These are phyloP conservation scores for Diaporthe helianthi DNA, from an alignment of 2,329 filamentous ascomycete species.

Conservation along the genomic window DNA sequence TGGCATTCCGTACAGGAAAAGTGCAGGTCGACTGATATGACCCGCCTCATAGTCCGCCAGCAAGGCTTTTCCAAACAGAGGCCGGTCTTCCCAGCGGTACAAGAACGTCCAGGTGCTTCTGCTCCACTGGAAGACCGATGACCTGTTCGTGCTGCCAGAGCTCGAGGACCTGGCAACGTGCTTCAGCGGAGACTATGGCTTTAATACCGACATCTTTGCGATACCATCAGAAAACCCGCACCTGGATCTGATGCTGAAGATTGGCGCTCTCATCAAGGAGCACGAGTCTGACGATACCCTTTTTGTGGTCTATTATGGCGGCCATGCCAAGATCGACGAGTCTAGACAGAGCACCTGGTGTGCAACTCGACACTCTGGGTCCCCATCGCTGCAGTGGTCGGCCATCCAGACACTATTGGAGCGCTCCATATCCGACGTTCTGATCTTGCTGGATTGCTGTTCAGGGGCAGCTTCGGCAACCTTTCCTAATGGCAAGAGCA, in stretches of 20 bases:
- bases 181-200: slow-evolving; percentile 61
- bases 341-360: slow-evolving; percentile 68
- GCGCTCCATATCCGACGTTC: slow-evolving; percentile 62
- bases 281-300: slow-evolving; percentile 62
- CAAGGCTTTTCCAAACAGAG: slow-evolving; percentile 63
- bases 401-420: slow-evolving; percentile 67
- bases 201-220: slow-evolving; percentile 63
- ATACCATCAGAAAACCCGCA: slow-evolving; percentile 66
- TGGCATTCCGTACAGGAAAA: background rate
- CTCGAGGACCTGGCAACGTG: slow-evolving; percentile 63
- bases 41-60: slow-evolving; percentile 54
- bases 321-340: slow-evolving; percentile 66
- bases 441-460: slow-evolving; percentile 66
- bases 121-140: slow-evolving; percentile 64
- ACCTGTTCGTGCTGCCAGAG: slow-evolving; percentile 65
- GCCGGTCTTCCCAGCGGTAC: slow-evolving; percentile 60
- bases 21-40: background rate
- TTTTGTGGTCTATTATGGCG: slow-evolving; percentile 66
- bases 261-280: slow-evolving; percentile 63
- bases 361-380: slow-evolving; percentile 59
- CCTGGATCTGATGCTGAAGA: slow-evolving; percentile 63
- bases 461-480: slow-evolving; percentile 66
- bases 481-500: slow-evolving; percentile 63
- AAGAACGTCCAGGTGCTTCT: slow-evolving; percentile 61
- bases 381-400: slow-evolving; percentile 67